phyloP scores from a whole-genome alignment of 2,329 filamentous ascomycete species.

The Penicillium sp. region DNA sequence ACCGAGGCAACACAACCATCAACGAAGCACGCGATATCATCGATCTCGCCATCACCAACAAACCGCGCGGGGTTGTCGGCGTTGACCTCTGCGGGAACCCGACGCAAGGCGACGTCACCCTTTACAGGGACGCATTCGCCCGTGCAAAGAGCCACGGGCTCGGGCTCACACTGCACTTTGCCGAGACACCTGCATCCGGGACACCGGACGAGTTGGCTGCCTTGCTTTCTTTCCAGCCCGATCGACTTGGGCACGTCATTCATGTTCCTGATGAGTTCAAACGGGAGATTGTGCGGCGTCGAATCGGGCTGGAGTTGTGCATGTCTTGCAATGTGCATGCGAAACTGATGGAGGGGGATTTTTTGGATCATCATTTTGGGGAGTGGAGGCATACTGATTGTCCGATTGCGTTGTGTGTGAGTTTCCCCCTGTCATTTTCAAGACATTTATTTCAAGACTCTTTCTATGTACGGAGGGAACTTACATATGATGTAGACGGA shows the following conservation, averaged over 20 bases:
- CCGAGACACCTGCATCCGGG: constrained; percentile 65
- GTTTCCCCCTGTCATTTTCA: constrained; percentile 39
- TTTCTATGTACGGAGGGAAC: constrained; percentile 9
- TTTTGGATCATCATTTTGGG: constrained; percentile 75
- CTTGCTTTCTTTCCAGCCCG: constrained; percentile 68
- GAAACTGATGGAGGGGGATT: constrained; percentile 69
- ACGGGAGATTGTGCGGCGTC: constrained; percentile 56
- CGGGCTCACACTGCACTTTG: constrained; percentile 76
- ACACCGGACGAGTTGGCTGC: constrained; percentile 64
- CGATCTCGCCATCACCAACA: constrained; percentile 63
- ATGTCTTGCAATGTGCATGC: constrained; percentile 81
- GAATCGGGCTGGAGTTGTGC: constrained; percentile 74
- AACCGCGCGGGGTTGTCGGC: constrained; percentile 65
- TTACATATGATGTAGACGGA: constrained; percentile 64
- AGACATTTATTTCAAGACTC: background rate
- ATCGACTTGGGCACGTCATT: constrained; percentile 78
- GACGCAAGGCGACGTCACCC: constrained; percentile 61
- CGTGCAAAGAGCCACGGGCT: constrained; percentile 61
- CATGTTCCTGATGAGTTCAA: constrained; percentile 68
- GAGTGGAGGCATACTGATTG: constrained; percentile 67
- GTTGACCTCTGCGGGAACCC: constrained; percentile 82
- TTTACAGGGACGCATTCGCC: constrained; percentile 64
- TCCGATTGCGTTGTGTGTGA: constrained; percentile 69
- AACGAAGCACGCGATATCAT: constrained; percentile 67
- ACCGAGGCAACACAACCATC: constrained; percentile 65